phyloP scores from a whole-genome alignment of 352 stramenopile species.

The Thalassiosira ordinaria region DNA sequence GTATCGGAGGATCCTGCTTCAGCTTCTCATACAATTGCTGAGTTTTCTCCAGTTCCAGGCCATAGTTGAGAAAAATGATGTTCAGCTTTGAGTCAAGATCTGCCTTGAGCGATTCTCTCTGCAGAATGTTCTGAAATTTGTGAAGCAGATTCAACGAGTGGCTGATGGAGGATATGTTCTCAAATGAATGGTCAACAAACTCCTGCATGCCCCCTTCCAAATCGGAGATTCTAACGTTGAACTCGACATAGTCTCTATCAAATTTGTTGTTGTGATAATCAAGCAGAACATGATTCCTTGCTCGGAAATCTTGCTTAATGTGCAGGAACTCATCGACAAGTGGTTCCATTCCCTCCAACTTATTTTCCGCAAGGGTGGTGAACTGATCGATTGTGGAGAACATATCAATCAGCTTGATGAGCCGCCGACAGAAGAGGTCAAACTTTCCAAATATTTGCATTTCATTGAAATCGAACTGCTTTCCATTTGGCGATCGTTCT shows the following conservation, averaged over 20 bases:
- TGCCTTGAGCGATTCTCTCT: conserved; percentile 96
- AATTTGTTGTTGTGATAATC: conserved; percentile 99
- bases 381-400: conserved; percentile 98
- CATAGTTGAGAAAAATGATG: conserved; percentile 99
- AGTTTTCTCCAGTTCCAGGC: conserved; percentile 96
- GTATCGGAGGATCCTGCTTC: conserved; percentile 96
- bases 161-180: conserved; percentile 98
- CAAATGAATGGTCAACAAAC: conserved; percentile 99
- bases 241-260: conserved; percentile 95
- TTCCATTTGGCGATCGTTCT: conserved; percentile 93
- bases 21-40: conserved; percentile 98
- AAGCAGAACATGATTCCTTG: conserved; percentile 95
- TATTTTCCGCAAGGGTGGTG: conserved; percentile 88
- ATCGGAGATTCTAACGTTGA: conserved; percentile 93
- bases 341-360: conserved; percentile 94
- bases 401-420: conserved; percentile 99
- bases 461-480: conserved; percentile 99
- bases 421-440: conserved; percentile 95
- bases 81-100: conserved; percentile 99
- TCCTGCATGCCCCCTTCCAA: conserved; percentile 96
- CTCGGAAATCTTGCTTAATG: conserved; percentile 91
- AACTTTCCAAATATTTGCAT: conserved; percentile 99
- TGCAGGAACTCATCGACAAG: conserved; percentile 91
- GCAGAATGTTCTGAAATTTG: conserved; percentile 98
- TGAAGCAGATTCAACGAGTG: conserved; percentile 95